Percentiles rank a stretch among this genome's conserved stretches.
Conservation (phyloP, 2,329 filamentous ascomycete genomes). For the Aspergillus sp. region DNA sequence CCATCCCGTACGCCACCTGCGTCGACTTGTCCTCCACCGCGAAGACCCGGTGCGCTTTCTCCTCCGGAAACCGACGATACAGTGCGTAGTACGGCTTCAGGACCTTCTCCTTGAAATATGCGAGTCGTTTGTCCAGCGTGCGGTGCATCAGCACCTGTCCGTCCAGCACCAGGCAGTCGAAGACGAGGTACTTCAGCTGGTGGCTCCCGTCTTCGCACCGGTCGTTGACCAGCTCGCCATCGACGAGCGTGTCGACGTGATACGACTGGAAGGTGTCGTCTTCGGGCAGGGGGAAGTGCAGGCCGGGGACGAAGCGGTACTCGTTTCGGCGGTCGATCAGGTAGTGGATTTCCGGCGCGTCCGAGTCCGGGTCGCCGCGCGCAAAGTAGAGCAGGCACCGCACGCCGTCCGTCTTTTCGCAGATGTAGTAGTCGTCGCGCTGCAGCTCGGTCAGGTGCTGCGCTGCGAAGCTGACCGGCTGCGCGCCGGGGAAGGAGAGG, state of each 20-base stretch:
- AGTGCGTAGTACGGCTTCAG: conserved; percentile 68
- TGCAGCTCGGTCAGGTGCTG: conserved; percentile 75
- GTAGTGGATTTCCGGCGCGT: conserved; percentile 66
- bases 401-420: conserved; percentile 96
- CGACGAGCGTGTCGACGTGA: conserved; percentile 72
- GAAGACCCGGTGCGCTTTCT: conserved; percentile 65
- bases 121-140: conserved; percentile 79
- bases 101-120: conserved; percentile 71
- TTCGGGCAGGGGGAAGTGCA: conserved; percentile 70
- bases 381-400: conserved; percentile 91
- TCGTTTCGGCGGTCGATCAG: conserved; percentile 97
- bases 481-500: conserved; percentile 72
- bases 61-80: conserved; percentile 63
- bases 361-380: conserved; percentile 41
- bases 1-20: conserved; percentile 77
- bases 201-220: conserved; percentile 55
- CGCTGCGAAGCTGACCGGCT: conserved; percentile 84
- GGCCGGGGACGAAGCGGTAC: conserved; percentile 72
- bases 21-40: conserved; percentile 79
- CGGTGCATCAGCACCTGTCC: conserved; percentile 64
- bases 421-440: conserved; percentile 84
- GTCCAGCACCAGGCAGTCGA: conserved; percentile 82
- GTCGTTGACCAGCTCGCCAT: conserved; percentile 89
- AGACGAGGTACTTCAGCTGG: conserved; percentile 78
- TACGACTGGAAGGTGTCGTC: conserved; percentile 54